phyloP scores from a whole-genome alignment of 192 early-diverging fungal species.

The Backusella tarrabulga region DNA sequence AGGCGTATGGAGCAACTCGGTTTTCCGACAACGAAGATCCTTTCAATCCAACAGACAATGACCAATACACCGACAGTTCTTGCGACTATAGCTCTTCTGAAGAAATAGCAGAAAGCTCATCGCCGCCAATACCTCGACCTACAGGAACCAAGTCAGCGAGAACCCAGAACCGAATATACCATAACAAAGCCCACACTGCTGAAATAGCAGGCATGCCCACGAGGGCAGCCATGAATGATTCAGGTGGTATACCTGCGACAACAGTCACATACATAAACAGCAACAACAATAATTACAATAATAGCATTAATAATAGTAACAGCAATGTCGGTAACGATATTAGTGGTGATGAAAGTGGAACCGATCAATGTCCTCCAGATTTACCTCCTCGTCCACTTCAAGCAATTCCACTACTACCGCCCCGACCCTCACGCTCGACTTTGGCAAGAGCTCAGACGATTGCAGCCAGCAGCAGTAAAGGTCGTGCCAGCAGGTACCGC shows the following conservation, averaged over 20 bases:
- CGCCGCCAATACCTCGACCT: neutral
- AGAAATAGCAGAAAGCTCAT: neutral
- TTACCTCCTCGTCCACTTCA: slow-evolving; percentile 1
- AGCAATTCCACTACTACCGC: slow-evolving; percentile 16
- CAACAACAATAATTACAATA: neutral
- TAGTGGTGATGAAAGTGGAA: neutral
- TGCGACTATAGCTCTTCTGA: neutral
- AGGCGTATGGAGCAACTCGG: neutral
- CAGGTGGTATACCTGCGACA: neutral
- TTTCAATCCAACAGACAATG: neutral
- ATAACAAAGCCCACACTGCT: neutral
- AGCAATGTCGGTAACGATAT: neutral
- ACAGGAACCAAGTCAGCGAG: neutral
- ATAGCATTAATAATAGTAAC: neutral
- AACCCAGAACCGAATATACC: neutral
- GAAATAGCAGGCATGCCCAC: neutral
- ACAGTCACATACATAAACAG: neutral
- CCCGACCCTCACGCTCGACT: slow-evolving; percentile 21
- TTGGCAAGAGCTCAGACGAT: slow-evolving; percentile 18
- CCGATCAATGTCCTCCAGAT: neutral
- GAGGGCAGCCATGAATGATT: neutral
- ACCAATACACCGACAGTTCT: neutral
- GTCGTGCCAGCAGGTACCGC: neutral
- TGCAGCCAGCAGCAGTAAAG: neutral
- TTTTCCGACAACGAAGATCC: neutral